phyloP scores from a whole-genome alignment of 2,329 filamentous ascomycete genomes.

The Pezizomycotina sp. region DNA sequence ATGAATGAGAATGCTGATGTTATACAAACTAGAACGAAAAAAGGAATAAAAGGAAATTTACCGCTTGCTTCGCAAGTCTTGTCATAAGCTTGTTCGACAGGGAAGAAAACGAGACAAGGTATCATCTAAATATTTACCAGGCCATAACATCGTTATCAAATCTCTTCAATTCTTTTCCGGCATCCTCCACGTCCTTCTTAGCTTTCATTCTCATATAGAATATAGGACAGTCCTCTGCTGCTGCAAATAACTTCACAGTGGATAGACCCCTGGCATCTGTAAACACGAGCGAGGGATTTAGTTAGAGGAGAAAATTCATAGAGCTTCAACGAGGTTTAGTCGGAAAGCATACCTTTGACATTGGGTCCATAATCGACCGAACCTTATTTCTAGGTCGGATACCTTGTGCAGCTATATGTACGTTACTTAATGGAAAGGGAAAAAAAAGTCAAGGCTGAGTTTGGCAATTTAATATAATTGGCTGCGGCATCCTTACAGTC shows the following conservation, averaged over 20 bases:
- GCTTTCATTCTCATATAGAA: conserved; percentile 99
- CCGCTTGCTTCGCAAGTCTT: too few relatives aligned
- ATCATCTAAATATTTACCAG: conserved; percentile 41
- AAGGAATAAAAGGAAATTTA: too few relatives aligned
- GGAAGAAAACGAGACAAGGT: too few relatives aligned
- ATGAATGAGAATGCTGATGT: too few relatives aligned
- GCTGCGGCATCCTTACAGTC: conserved; percentile 32
- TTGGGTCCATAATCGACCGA: conserved; percentile 89
- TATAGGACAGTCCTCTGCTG: conserved; percentile 88
- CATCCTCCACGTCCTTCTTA: conserved; percentile 95
- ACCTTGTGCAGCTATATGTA: conserved; percentile 48
- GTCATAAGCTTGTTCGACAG: too few relatives aligned
- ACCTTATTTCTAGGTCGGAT: conserved; percentile 81
- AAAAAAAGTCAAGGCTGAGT: too few relatives aligned
- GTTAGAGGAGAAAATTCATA: too few relatives aligned
- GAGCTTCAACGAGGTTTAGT: neutral
- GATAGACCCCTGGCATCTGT: conserved; percentile 92
- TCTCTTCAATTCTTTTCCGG: conserved; percentile 69
- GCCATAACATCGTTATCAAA: conserved; percentile 77
- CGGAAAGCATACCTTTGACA: conserved; percentile 50
- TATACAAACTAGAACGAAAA: too few relatives aligned
- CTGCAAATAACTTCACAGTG: conserved; percentile 97
- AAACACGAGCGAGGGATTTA: conserved; percentile 90
- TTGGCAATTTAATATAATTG: neutral
- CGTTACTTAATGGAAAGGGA: too few relatives aligned